These are phyloP conservation scores for Fusarium siculi DNA, from an alignment of 2,329 filamentous ascomycete species.

Conservation along the genomic window DNA sequence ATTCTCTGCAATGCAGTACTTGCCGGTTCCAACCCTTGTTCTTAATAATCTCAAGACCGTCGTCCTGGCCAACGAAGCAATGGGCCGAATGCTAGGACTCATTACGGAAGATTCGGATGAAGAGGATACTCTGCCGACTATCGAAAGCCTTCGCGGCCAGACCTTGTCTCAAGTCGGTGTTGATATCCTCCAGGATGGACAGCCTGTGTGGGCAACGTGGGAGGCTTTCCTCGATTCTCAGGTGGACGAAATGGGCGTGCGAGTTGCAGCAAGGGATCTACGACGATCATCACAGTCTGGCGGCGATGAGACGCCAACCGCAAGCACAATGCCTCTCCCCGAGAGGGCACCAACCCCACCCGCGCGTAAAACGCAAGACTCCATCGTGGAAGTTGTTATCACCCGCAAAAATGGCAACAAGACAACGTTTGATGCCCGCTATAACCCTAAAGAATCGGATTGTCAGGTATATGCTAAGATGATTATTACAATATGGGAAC, in stretches of 20 bases:
- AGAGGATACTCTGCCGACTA: slow-evolving; percentile 57
- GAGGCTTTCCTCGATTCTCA: slow-evolving; percentile 68
- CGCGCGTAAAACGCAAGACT: slow-evolving; percentile 61
- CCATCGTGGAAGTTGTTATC: slow-evolving; percentile 75
- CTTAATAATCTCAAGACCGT: slow-evolving; percentile 76
- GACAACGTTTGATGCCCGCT: slow-evolving; percentile 49
- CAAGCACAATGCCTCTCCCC: slow-evolving; percentile 41
- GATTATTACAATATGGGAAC: slow-evolving; percentile 79
- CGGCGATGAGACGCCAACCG: slow-evolving; percentile 54
- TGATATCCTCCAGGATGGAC: slow-evolving; percentile 76
- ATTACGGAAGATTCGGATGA: slow-evolving; percentile 54
- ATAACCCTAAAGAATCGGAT: slow-evolving; percentile 51
- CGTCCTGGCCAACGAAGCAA: slow-evolving; percentile 78
- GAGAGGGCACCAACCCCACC: slow-evolving; percentile 46
- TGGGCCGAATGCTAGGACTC: slow-evolving; percentile 75
- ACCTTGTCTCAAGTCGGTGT: slow-evolving; percentile 76
- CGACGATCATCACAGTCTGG: slow-evolving; percentile 32
- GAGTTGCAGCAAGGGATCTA: slow-evolving; percentile 39
- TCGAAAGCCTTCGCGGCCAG: slow-evolving; percentile 72
- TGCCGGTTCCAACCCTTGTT: slow-evolving; percentile 78
- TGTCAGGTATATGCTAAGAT: slow-evolving; percentile 72
- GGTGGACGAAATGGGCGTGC: slow-evolving; percentile 54
- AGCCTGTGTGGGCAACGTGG: slow-evolving; percentile 68
- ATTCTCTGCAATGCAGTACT: slow-evolving; percentile 76
- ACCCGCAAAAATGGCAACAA: slow-evolving; percentile 59